Conservation (phyloP, 2,329 filamentous ascomycete genomes). For the Fusarium circinatum region DNA sequence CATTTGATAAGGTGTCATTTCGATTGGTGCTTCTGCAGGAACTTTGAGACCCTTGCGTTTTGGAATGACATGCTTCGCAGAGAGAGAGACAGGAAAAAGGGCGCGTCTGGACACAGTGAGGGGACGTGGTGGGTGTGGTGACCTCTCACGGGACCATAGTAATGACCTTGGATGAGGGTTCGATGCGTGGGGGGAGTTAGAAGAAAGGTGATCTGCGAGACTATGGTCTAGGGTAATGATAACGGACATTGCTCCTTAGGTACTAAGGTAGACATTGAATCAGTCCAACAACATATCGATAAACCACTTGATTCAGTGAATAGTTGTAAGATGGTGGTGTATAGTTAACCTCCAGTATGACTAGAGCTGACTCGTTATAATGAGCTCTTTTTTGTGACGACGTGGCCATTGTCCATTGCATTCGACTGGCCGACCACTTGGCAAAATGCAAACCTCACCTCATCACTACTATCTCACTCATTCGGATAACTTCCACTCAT, state of each 20-base stretch:
- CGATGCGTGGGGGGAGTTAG: conserved; percentile 13
- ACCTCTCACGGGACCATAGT: conserved; percentile 34
- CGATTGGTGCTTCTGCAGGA: conserved; percentile 33
- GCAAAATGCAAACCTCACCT: conserved; percentile 6
- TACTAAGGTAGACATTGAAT: neutral
- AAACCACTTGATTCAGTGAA: conserved; percentile 10
- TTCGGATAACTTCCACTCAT: conserved; percentile 2
- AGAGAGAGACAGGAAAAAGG: conserved; percentile 10
- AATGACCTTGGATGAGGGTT: conserved; percentile 23
- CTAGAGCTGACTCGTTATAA: neutral
- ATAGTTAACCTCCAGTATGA: conserved; percentile 8
- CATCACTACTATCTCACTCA: neutral
- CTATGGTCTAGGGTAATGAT: conserved; percentile 30
- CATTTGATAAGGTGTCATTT: conserved; percentile 17
- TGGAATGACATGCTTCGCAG: conserved; percentile 26
- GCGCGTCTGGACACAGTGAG: conserved; percentile 18
- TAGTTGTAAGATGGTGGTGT: conserved; percentile 14
- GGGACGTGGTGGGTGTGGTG: conserved; percentile 26
- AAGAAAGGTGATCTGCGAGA: neutral
- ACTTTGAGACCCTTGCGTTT: conserved; percentile 31
- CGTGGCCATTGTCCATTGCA: neutral
- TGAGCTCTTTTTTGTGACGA: neutral
- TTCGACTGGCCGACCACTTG: neutral
- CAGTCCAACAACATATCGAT: neutral
- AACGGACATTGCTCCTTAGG: conserved; percentile 3